Evolutionary conservation across 202 grass and related monocot species (phyloP).

Genomic region (Setaria viridis): DNA sequence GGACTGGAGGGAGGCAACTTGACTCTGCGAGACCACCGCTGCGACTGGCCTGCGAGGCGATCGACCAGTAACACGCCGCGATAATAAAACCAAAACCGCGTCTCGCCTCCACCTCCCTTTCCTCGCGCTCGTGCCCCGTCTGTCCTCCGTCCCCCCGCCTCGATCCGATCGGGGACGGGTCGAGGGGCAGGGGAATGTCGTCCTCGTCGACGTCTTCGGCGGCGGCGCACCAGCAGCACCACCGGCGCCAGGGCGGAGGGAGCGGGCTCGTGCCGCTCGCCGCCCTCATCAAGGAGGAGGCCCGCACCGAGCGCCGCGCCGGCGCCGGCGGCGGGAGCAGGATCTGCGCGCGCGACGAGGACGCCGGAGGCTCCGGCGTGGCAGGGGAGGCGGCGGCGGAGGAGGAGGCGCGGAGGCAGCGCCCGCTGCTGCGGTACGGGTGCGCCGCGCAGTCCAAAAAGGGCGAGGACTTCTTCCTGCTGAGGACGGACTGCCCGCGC

Average conservation of each 20-base stretch:
- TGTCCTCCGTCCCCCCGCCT: neutral
- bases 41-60: too few species aligned
- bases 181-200: conserved; percentile 43
- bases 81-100: conserved; percentile 51
- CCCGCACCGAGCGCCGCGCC: conserved; percentile 42
- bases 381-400: conserved; percentile 46
- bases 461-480: conserved; percentile 97
- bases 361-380: neutral
- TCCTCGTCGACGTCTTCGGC: conserved; percentile 17
- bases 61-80: neutral
- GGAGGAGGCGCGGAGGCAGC: conserved; percentile 53
- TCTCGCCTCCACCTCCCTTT: conserved; percentile 8
- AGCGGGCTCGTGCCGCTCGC: conserved; percentile 59
- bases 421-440: conserved; percentile 79
- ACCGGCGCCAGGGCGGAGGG: conserved; percentile 18
- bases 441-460: conserved; percentile 97
- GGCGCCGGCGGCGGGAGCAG: conserved; percentile 8
- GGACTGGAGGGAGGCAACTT: too few species aligned
- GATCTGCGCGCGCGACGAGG: conserved; percentile 40
- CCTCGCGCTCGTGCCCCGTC: neutral
- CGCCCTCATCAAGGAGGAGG: conserved; percentile 71
- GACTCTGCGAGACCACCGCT: neutral
- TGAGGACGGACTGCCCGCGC: conserved; percentile 76
- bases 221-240: conserved; percentile 16
- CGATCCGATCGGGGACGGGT: conserved; percentile 54